Percentiles rank a stretch among this genome's conserved stretches.
Evolutionary conservation across 2,329 filamentous ascomycete genomes (phyloP).

Genomic region (Fusarium incarnatum): DNA sequence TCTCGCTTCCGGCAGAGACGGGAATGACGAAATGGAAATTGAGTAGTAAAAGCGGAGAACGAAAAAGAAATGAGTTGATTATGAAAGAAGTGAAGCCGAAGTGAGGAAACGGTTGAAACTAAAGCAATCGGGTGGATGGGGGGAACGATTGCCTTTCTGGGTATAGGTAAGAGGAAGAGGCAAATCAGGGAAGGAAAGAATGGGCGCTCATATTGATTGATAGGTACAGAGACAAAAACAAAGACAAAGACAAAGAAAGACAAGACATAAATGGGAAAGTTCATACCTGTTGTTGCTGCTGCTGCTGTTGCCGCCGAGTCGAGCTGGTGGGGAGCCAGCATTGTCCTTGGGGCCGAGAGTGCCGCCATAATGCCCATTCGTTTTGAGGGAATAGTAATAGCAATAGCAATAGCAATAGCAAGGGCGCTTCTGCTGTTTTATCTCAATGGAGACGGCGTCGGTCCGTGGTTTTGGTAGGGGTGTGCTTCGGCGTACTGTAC

Average conservation of each 20-base stretch:
- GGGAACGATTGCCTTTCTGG: constrained; percentile 14
- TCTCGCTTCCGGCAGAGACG: constrained; percentile 30
- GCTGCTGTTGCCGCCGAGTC: constrained; percentile 37
- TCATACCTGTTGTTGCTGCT: constrained; percentile 39
- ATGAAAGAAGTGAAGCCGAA: constrained; percentile 19
- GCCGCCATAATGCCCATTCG: constrained; percentile 39
- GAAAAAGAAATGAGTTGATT: constrained; percentile 11
- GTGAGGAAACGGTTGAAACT: constrained; percentile 13
- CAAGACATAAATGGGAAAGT: not conserved
- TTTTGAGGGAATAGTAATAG: constrained; percentile 3
- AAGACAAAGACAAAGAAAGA: constrained; percentile 9
- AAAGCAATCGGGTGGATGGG: not conserved
- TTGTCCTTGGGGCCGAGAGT: constrained; percentile 41
- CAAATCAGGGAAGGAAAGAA: constrained; percentile 23
- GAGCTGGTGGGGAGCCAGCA: constrained; percentile 43
- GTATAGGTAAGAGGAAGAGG: constrained; percentile 19
- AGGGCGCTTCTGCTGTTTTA: constrained; percentile 35
- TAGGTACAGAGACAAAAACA: constrained; percentile 27
- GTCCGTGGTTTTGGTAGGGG: constrained; percentile 16
- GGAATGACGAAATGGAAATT: constrained; percentile 34
- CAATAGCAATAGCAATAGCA: constrained; percentile 16
- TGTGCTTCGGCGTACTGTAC: constrained; percentile 41
- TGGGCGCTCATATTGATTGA: constrained; percentile 6
- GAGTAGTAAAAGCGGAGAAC: constrained; percentile 29
- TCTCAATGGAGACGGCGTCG: constrained; percentile 21